These are phyloP conservation scores for Tylopilus sp. DNA, from an alignment of 768 basidiomycete genomes.

Conservation along the genomic window DNA sequence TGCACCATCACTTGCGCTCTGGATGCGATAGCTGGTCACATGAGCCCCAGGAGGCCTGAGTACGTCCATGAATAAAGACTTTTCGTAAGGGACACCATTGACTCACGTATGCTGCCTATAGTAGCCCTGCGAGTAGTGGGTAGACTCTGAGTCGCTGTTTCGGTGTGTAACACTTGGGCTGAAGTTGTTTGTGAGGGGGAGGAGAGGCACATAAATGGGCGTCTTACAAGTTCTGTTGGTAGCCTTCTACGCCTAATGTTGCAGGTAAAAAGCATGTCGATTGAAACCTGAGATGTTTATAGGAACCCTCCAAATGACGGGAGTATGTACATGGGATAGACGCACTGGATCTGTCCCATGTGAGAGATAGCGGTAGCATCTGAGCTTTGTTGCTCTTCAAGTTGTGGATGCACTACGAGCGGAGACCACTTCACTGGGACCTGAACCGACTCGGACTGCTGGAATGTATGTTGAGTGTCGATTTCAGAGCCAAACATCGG, in stretches of 20 bases:
- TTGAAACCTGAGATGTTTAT: constrained; percentile 7
- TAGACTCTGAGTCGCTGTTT: background rate
- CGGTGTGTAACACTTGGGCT: constrained; percentile 10
- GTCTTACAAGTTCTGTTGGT: constrained; percentile 16
- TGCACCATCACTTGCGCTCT: background rate
- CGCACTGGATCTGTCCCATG: constrained; percentile 11
- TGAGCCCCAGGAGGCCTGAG: constrained; percentile 1
- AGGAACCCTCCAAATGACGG: background rate
- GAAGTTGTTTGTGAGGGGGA: background rate
- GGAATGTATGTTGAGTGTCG: constrained; percentile 2
- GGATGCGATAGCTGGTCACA: constrained; percentile 1
- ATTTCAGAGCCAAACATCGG: background rate
- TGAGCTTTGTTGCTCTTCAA: constrained; percentile 6
- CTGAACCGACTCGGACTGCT: constrained; percentile 1
- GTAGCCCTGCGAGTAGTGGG: constrained; percentile 5
- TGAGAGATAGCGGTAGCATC: background rate
- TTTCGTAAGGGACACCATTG: background rate
- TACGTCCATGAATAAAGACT: background rate
- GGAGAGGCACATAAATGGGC: background rate
- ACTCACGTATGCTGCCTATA: constrained; percentile 15
- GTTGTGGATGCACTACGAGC: background rate
- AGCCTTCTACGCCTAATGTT: constrained; percentile 1
- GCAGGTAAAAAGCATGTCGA: background rate
- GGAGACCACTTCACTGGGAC: constrained; percentile 2
- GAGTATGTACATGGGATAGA: background rate